Evolutionary conservation across 2,329 filamentous ascomycete genomes (phyloP).

Genomic region (Cladosporium sp.): DNA sequence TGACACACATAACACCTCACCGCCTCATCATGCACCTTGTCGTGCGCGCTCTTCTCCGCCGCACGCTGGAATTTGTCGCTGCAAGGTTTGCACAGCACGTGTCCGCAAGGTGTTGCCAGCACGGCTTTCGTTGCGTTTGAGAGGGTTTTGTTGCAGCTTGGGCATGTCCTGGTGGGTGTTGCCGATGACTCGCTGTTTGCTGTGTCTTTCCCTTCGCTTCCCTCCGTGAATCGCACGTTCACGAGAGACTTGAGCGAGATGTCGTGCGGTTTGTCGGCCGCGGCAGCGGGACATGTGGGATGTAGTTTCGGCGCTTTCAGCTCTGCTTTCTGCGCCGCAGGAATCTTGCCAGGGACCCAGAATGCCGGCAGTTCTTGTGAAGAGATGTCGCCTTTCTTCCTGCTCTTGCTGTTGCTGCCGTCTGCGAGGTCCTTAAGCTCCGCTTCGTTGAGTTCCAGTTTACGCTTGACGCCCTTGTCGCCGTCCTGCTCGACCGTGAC

Average conservation of each 20-base stretch:
- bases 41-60: constrained; percentile 58
- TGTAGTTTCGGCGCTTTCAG: constrained; percentile 53
- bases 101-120: constrained; percentile 83
- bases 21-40: constrained; percentile 51
- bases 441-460: constrained; percentile 76
- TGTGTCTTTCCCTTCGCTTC: constrained; percentile 28
- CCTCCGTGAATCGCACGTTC: constrained; percentile 66
- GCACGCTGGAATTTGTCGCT: constrained; percentile 78
- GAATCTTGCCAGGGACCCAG: constrained; percentile 86
- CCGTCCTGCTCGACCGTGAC: constrained; percentile 32
- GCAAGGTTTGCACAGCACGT: constrained; percentile 85
- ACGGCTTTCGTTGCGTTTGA: constrained; percentile 81
- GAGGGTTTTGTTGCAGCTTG: constrained; percentile 79
- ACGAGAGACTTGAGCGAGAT: constrained; percentile 79
- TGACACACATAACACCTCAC: constrained; percentile 83
- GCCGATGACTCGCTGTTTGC: constrained; percentile 33
- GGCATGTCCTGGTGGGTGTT: constrained; percentile 62
- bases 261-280: constrained; percentile 64
- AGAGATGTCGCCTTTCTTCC: constrained; percentile 63
- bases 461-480: constrained; percentile 63
- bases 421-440: constrained; percentile 70
- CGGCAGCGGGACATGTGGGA: constrained; percentile 76
- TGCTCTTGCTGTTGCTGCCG: constrained; percentile 63
- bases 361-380: constrained; percentile 78
- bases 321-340: constrained; percentile 51